Percentiles rank a stretch among this genome's conserved stretches.
phyloP scores from a whole-genome alignment of 106 monocot species.

The Posidonia australis region DNA sequence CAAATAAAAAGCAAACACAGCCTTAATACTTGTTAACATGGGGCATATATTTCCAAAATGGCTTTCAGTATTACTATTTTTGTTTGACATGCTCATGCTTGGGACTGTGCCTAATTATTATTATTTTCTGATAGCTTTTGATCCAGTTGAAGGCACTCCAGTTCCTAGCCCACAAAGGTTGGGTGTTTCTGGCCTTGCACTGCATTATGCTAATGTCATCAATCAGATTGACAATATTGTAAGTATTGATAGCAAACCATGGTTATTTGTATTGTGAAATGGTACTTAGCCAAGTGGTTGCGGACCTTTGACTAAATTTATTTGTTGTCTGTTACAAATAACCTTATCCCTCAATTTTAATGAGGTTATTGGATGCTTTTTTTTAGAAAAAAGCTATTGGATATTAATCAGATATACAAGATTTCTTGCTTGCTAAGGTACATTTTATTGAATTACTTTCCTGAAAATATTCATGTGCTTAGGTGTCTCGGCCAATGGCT shows the following conservation, averaged over 20 bases:
- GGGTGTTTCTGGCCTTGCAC: constrained; percentile 62
- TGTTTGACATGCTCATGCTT: background rate
- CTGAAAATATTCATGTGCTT: background rate
- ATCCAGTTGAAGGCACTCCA: background rate
- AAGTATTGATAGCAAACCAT: constrained; percentile 18
- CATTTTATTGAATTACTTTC: background rate
- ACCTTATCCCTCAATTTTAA: too few relatives aligned
- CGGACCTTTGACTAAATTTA: too few relatives aligned
- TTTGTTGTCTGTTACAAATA: too few relatives aligned
- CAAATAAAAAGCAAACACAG: too few relatives aligned
- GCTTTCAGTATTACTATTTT: background rate
- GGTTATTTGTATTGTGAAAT: too few relatives aligned
- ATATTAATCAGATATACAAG: too few relatives aligned
- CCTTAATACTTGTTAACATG: too few relatives aligned
- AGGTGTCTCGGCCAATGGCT: constrained; percentile 61
- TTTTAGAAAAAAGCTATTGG: background rate
- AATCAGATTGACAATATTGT: constrained; percentile 75
- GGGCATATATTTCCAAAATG: too few relatives aligned
- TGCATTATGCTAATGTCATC: constrained; percentile 87
- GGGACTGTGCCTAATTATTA: too few relatives aligned
- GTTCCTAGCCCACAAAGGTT: constrained; percentile 23
- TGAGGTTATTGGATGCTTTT: too few relatives aligned
- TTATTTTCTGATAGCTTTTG: background rate
- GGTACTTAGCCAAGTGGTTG: too few relatives aligned
- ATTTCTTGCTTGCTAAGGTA: background rate